A percentile compares a stretch with the other conserved stretches of the same genome.
These are phyloP conservation scores for Macadamia tetraphylla DNA, from an alignment of 164 flowering plant genomes.

Conservation along the genomic window DNA sequence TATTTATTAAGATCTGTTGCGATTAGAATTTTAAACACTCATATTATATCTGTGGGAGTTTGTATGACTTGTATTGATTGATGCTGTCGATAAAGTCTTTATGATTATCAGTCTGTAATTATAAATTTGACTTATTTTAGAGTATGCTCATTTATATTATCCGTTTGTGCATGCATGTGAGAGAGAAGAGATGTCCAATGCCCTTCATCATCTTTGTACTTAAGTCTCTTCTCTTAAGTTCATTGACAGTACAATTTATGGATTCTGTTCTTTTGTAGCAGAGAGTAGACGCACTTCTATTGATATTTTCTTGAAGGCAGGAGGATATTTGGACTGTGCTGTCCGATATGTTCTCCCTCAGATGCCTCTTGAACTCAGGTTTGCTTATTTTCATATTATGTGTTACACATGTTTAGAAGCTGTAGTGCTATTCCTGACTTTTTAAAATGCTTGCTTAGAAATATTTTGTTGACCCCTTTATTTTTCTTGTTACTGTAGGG, in stretches of 20 bases:
- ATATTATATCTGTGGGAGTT: too few relatives aligned
- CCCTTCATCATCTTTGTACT: too few relatives aligned
- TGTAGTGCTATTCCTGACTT: too few relatives aligned
- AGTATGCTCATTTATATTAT: background rate
- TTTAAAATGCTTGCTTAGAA: too few relatives aligned
- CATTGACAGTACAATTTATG: background rate
- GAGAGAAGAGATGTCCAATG: too few relatives aligned
- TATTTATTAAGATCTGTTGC: too few relatives aligned
- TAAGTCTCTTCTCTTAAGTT: background rate
- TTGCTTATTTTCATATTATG: constrained; percentile 6
- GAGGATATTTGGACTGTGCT: constrained; percentile 93
- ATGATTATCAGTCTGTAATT: too few relatives aligned
- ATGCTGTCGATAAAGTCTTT: too few relatives aligned
- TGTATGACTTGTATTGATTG: too few relatives aligned
- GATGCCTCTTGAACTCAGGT: constrained; percentile 73
- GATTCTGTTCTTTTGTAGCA: constrained; percentile 19
- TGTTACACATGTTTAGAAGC: background rate
- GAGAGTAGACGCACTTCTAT: constrained; percentile 74
- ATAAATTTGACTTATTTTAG: too few relatives aligned
- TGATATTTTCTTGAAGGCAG: constrained; percentile 83
- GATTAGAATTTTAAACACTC: too few relatives aligned
- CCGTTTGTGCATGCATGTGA: too few relatives aligned
- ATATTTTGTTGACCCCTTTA: background rate
- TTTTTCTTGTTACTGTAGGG: constrained; percentile 35
- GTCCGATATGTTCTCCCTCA: constrained; percentile 77